Evolutionary conservation across 768 basidiomycete species (phyloP).

Genomic region (Albatrellus ellisii): DNA sequence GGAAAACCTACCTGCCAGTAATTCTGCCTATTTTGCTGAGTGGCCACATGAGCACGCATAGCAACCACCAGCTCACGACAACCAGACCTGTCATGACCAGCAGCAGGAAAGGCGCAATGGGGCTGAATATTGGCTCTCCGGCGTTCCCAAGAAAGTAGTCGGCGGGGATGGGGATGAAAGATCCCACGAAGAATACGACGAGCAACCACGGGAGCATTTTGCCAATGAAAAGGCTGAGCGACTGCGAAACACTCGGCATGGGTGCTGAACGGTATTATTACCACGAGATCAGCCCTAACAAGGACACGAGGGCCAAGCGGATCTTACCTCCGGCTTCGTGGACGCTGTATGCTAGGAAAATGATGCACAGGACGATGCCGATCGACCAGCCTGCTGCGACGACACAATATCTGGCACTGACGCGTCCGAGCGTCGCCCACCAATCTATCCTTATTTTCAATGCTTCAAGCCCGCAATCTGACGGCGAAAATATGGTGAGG

Average conservation of each 20-base stretch:
- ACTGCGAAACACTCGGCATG: constrained; percentile 35
- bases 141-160: constrained; percentile 46
- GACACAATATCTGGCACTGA: constrained; percentile 62
- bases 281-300: not conserved
- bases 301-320: not conserved
- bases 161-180: constrained; percentile 43
- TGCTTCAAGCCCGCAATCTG: constrained; percentile 29
- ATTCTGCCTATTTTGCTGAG: constrained; percentile 20
- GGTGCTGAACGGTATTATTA: constrained; percentile 18
- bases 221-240: constrained; percentile 32
- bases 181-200: constrained; percentile 28
- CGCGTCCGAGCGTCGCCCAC: constrained; percentile 55
- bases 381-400: constrained; percentile 62
- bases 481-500: constrained; percentile 41
- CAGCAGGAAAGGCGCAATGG: constrained; percentile 43
- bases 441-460: constrained; percentile 55
- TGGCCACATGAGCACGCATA: constrained; percentile 36
- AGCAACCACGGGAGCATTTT: constrained; percentile 29
- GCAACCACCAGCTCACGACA: constrained; percentile 40
- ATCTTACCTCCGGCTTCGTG: constrained; percentile 17
- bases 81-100: constrained; percentile 56
- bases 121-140: constrained; percentile 33
- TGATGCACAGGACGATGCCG: constrained; percentile 47
- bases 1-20: constrained; percentile 13
- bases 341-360: constrained; percentile 34